These are phyloP conservation scores for Hymenoscyphus linearis DNA, from an alignment of 2,329 filamentous ascomycete genomes.

Conservation along the genomic window DNA sequence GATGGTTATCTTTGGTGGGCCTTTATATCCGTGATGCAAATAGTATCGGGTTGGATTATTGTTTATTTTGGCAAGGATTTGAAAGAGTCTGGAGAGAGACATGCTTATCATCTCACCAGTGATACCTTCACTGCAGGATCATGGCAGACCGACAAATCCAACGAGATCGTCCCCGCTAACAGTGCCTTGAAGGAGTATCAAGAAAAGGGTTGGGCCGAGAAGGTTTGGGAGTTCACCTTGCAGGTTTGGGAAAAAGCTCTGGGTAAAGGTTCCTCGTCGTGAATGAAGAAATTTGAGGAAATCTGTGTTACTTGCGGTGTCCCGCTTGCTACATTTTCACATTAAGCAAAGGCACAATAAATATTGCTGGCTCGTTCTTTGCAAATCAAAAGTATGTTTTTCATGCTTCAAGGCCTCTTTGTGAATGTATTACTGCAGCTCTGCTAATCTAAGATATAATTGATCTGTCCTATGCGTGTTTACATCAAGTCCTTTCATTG, in stretches of 20 bases:
- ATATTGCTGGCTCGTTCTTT: too few relatives aligned
- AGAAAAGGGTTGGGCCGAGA: slow-evolving; percentile 9
- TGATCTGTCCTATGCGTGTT: too few relatives aligned
- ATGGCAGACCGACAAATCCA: slow-evolving; percentile 7
- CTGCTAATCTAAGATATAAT: too few relatives aligned
- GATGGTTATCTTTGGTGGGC: background rate
- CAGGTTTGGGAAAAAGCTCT: slow-evolving; percentile 7
- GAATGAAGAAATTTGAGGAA: too few relatives aligned
- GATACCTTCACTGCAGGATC: slow-evolving; percentile 7
- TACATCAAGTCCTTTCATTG: too few relatives aligned
- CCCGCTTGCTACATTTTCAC: too few relatives aligned
- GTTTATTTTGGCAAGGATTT: slow-evolving; percentile 18
- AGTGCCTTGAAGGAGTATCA: slow-evolving; percentile 8
- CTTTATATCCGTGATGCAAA: slow-evolving; percentile 11
- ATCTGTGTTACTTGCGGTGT: too few relatives aligned
- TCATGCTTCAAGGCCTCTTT: too few relatives aligned
- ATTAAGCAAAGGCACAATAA: too few relatives aligned
- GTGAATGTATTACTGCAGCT: too few relatives aligned
- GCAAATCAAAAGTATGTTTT: too few relatives aligned
- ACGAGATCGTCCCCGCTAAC: background rate
- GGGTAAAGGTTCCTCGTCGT: background rate
- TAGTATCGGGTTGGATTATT: slow-evolving; percentile 15
- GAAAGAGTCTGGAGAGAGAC: slow-evolving; percentile 33
- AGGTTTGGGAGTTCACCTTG: slow-evolving; percentile 12
- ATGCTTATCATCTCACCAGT: slow-evolving; percentile 31